Percentiles rank a stretch among this genome's conserved stretches.
phyloP scores from a whole-genome alignment of 768 basidiomycete genomes.

The Phallus indusiatus region DNA sequence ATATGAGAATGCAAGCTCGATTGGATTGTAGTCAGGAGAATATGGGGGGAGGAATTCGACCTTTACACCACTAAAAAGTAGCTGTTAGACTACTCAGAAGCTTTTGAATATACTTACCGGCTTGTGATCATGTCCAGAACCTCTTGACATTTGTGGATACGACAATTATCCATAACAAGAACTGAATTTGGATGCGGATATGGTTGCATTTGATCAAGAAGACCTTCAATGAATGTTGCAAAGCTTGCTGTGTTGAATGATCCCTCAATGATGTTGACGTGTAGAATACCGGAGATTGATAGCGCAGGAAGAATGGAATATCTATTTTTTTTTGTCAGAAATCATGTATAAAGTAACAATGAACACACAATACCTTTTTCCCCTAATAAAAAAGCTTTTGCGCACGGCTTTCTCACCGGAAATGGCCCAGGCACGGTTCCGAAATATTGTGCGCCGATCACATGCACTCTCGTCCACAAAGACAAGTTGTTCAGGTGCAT shows the following conservation, averaged over 20 bases:
- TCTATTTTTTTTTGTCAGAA: slow-evolving; percentile 11
- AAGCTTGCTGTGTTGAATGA: slow-evolving; percentile 17
- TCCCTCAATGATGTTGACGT: slow-evolving; percentile 15
- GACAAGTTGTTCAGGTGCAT: slow-evolving; percentile 12
- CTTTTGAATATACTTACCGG: background rate
- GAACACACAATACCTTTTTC: slow-evolving; percentile 15
- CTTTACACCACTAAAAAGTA: slow-evolving; percentile 6
- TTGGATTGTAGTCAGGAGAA: slow-evolving; percentile 23
- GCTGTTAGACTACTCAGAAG: background rate
- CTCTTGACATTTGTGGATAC: slow-evolving; percentile 14
- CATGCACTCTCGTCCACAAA: slow-evolving; percentile 13
- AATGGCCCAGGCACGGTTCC: slow-evolving; percentile 9
- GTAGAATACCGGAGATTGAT: slow-evolving; percentile 19
- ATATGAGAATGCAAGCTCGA: slow-evolving; percentile 20
- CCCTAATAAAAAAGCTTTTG: slow-evolving; percentile 14
- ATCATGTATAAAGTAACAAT: background rate
- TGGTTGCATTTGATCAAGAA: slow-evolving; percentile 13
- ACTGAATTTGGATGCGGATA: slow-evolving; percentile 17
- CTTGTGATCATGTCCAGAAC: slow-evolving; percentile 10
- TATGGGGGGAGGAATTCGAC: slow-evolving; percentile 16
- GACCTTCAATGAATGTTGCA: slow-evolving; percentile 14
- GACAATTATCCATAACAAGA: slow-evolving; percentile 20
- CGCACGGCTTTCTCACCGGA: slow-evolving; percentile 7
- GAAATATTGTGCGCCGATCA: slow-evolving; percentile 5
- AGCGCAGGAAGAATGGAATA: slow-evolving; percentile 25